These are phyloP conservation scores for Cucurbita ficifolia DNA, from an alignment of 306 rosid genomes.

Conservation along the genomic window DNA sequence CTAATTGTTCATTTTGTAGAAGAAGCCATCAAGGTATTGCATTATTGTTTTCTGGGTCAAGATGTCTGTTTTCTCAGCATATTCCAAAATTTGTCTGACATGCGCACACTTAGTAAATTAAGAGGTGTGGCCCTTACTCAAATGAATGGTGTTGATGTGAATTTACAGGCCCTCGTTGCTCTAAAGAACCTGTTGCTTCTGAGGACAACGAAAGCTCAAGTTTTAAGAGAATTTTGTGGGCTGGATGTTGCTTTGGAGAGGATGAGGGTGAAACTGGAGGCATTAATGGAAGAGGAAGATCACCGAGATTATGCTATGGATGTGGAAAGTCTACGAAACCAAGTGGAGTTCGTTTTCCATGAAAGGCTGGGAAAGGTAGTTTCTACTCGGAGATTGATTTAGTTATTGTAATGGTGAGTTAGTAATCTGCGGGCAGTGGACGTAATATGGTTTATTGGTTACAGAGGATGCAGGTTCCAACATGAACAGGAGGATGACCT, in stretches of 20 bases:
- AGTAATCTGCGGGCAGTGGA: not conserved
- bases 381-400: not conserved
- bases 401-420: not conserved
- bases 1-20: constrained; percentile 13
- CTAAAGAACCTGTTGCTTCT: constrained; percentile 61
- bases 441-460: not conserved
- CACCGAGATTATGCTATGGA: constrained; percentile 56
- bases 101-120: not conserved
- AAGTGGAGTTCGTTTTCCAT: constrained; percentile 47
- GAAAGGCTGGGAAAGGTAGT: constrained; percentile 32
- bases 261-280: constrained; percentile 40
- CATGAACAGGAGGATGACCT: not conserved
- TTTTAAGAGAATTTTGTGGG: constrained; percentile 46
- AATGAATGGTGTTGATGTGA: not conserved
- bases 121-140: not conserved
- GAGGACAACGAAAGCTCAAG: constrained; percentile 41
- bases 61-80: not conserved
- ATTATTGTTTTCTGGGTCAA: constrained; percentile 48
- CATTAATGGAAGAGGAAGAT: constrained; percentile 35
- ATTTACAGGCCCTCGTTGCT: constrained; percentile 50
- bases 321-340: constrained; percentile 49
- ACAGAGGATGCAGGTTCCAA: constrained; percentile 4
- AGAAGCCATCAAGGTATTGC: constrained; percentile 63
- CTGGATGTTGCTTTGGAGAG: constrained; percentile 59
- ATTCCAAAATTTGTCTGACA: not conserved